These are phyloP conservation scores for Pleurotus ostreatus DNA, from an alignment of 768 basidiomycete species.

Conservation along the genomic window DNA sequence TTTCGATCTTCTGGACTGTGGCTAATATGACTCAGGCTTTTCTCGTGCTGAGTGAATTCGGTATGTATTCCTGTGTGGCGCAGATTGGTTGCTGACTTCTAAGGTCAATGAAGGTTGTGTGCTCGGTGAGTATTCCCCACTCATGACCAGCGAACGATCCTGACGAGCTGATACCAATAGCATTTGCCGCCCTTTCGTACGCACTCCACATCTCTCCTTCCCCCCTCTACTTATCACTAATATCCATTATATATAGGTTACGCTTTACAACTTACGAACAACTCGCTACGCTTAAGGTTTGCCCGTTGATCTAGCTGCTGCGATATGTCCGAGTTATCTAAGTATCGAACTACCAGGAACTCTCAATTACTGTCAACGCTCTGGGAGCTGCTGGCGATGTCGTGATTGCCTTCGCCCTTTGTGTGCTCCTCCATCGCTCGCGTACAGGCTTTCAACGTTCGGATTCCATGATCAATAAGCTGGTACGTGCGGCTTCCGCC, in stretches of 20 bases:
- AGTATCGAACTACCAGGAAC: slow-evolving; percentile 23
- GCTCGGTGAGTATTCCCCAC: background rate
- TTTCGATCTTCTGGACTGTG: slow-evolving; percentile 2
- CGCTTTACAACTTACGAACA: slow-evolving; percentile 32
- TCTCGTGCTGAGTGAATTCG: slow-evolving; percentile 23
- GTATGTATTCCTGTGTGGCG: slow-evolving; percentile 8
- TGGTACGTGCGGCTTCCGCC: slow-evolving; percentile 25
- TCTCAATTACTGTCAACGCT: slow-evolving; percentile 50
- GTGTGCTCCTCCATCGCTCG: slow-evolving; percentile 38
- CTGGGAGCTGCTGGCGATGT: slow-evolving; percentile 44
- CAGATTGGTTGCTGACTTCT: no score
- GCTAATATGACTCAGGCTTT: background rate
- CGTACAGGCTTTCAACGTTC: slow-evolving; percentile 53
- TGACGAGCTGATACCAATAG: slow-evolving; percentile 15
- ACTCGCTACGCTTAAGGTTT: slow-evolving; percentile 31
- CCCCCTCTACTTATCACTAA: background rate
- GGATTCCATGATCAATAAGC: slow-evolving; percentile 46
- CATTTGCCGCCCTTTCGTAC: slow-evolving; percentile 39
- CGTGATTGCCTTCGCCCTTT: slow-evolving; percentile 45
- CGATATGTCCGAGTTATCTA: background rate
- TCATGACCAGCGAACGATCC: background rate
- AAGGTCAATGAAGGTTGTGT: slow-evolving; percentile 19
- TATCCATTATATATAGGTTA: slow-evolving; percentile 19
- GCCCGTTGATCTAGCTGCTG: slow-evolving; percentile 9
- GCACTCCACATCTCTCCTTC: slow-evolving; percentile 7